Evolutionary conservation across 2,329 filamentous ascomycete genomes (phyloP).

Genomic region (Calonectria pseudoreteaudii): DNA sequence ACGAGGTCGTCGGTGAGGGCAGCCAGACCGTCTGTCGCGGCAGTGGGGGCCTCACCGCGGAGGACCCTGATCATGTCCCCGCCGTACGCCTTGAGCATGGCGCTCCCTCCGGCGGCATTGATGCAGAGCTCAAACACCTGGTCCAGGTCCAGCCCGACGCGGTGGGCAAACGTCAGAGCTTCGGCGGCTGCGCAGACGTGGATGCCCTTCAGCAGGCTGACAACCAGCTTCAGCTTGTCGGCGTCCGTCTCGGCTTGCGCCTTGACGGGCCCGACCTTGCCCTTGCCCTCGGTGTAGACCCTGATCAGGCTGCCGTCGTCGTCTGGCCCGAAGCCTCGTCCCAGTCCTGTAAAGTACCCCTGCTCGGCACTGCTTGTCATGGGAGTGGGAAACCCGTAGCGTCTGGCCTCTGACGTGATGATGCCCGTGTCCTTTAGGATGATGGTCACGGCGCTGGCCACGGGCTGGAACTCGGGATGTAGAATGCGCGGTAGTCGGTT

Average conservation of each 20-base stretch:
- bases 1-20: conserved; percentile 11
- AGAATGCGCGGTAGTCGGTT: conserved; percentile 69
- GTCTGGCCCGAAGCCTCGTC: conserved; percentile 59
- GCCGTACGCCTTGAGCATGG: conserved; percentile 20
- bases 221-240: conserved; percentile 19
- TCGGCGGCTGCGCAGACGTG: conserved; percentile 29
- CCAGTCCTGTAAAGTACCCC: conserved; percentile 70
- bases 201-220: conserved; percentile 28
- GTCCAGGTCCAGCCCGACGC: conserved; percentile 29
- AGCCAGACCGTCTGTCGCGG: background rate
- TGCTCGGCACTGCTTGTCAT: conserved; percentile 74
- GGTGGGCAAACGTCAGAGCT: conserved; percentile 27
- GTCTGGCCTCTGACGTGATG: conserved; percentile 73
- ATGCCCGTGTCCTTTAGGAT: conserved; percentile 73
- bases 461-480: conserved; percentile 61
- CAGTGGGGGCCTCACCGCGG: background rate
- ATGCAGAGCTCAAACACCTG: conserved; percentile 31
- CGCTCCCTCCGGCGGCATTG: conserved; percentile 26
- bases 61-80: conserved; percentile 22
- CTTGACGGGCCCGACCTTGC: background rate
- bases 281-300: conserved; percentile 24
- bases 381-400: conserved; percentile 68
- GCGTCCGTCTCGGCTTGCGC: background rate
- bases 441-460: conserved; percentile 70
- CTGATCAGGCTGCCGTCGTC: conserved; percentile 27